Evolutionary conservation across 371 early-diverging fungal genomes (phyloP).

Genomic region (Saksenaea oblongispora): DNA sequence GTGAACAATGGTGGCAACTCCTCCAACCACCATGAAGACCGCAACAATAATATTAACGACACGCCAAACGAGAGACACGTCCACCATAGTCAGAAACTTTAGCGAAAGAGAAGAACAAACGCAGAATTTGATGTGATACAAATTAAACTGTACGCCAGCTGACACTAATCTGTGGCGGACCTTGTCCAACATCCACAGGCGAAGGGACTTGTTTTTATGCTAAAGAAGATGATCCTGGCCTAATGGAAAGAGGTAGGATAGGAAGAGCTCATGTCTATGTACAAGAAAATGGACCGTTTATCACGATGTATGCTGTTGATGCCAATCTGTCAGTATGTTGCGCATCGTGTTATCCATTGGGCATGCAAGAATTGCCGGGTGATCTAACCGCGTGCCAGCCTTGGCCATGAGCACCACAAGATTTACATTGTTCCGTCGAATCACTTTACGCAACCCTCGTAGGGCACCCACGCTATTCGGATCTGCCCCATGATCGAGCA

Average conservation of each 20-base stretch:
- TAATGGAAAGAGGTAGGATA: too few species aligned
- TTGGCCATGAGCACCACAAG: constrained; percentile 6
- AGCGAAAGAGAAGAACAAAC: background rate
- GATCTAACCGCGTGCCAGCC: constrained; percentile 8
- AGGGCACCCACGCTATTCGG: constrained; percentile 24
- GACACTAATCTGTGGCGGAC: too few species aligned
- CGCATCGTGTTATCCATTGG: background rate
- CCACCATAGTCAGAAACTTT: background rate
- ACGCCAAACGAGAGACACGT: constrained; percentile 28
- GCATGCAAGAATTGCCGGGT: background rate
- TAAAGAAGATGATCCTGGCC: too few species aligned
- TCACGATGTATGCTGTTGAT: background rate
- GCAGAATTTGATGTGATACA: background rate
- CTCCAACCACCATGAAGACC: constrained; percentile 42
- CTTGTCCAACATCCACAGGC: too few species aligned
- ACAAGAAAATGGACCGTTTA: background rate
- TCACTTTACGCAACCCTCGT: constrained; percentile 14
- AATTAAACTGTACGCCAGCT: background rate
- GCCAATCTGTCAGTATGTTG: background rate
- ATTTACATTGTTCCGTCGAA: background rate
- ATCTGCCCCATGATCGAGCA: constrained; percentile 30
- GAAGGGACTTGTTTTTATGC: too few species aligned
- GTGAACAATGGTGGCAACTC: constrained; percentile 34
- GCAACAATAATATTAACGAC: constrained; percentile 34
- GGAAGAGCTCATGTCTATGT: too few species aligned